A percentile compares a stretch with the other conserved stretches of the same genome.
phyloP scores from a whole-genome alignment of 257 asterid genomes.

The Solanum sparsipilum region DNA sequence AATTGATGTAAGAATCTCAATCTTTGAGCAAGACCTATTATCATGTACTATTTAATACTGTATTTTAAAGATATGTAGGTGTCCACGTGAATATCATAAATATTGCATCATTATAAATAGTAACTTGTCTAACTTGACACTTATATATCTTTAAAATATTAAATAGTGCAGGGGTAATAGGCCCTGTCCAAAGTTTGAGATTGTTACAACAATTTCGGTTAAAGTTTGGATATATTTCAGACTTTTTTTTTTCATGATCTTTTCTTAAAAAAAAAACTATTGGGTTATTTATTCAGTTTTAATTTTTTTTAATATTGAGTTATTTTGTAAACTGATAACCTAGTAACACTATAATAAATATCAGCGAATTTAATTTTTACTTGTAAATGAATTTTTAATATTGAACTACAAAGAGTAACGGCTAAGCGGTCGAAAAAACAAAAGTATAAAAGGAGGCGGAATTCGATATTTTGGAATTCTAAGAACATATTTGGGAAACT shows the following conservation, averaged over 20 bases:
- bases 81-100: background rate
- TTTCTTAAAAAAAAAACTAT: too few relatives aligned
- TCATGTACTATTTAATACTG: background rate
- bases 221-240: too few relatives aligned
- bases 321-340: too few relatives aligned
- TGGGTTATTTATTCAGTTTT: too few relatives aligned
- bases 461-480: background rate
- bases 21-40: background rate
- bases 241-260: too few relatives aligned
- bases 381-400: too few relatives aligned
- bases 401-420: background rate
- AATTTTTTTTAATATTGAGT: too few relatives aligned
- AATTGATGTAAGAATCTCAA: too few relatives aligned
- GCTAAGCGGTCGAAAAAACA: background rate
- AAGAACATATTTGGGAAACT: background rate
- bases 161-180: background rate
- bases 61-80: background rate
- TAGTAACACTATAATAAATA: too few relatives aligned
- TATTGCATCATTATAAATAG: background rate
- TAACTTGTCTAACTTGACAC: background rate
- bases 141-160: background rate
- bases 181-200: background rate
- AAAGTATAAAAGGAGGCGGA: background rate
- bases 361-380: background rate
- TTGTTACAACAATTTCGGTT: too few relatives aligned